Percentiles rank a stretch among this genome's conserved stretches.
Conservation (phyloP, 345 rosid species). For the Populus deltoides region DNA sequence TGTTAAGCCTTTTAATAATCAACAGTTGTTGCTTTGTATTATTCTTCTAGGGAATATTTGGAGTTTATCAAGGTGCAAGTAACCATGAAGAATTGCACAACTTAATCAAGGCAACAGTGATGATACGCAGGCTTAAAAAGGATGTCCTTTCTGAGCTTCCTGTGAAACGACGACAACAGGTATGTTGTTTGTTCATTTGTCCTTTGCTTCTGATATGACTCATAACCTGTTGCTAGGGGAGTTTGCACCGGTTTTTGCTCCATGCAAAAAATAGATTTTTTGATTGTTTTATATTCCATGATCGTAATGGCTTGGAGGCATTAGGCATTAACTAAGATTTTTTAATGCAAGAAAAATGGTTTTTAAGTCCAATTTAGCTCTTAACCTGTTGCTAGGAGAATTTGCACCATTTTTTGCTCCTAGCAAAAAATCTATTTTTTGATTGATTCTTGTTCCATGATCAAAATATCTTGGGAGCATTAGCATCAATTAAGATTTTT, state of each 20-base stretch:
- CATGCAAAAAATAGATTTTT: not conserved
- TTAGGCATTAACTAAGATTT: too few relatives aligned
- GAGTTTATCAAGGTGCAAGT: slow-evolving; percentile 87
- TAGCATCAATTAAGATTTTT: too few relatives aligned
- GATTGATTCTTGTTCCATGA: not conserved
- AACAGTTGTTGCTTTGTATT: slow-evolving; percentile 6
- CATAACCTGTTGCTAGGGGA: not conserved
- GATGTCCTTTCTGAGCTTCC: slow-evolving; percentile 93
- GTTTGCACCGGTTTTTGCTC: not conserved
- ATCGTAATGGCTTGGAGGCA: not conserved
- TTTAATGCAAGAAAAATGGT: not conserved
- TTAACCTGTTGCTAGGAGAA: not conserved
- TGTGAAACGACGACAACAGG: slow-evolving; percentile 90
- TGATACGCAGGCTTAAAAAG: slow-evolving; percentile 92
- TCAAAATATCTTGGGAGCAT: not conserved
- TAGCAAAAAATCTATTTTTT: not conserved
- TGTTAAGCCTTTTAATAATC: not conserved
- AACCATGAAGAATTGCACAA: slow-evolving; percentile 97
- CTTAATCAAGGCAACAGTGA: slow-evolving; percentile 92
- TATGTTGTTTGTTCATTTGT: slow-evolving; percentile 5
- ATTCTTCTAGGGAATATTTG: slow-evolving; percentile 66
- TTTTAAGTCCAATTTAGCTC: not conserved
- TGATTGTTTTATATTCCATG: not conserved
- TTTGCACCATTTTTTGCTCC: not conserved
- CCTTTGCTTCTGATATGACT: not conserved